Evolutionary conservation across 1,284 basidiomycete species (phyloP).

Genomic region (Coniferiporia sulphurascens): DNA sequence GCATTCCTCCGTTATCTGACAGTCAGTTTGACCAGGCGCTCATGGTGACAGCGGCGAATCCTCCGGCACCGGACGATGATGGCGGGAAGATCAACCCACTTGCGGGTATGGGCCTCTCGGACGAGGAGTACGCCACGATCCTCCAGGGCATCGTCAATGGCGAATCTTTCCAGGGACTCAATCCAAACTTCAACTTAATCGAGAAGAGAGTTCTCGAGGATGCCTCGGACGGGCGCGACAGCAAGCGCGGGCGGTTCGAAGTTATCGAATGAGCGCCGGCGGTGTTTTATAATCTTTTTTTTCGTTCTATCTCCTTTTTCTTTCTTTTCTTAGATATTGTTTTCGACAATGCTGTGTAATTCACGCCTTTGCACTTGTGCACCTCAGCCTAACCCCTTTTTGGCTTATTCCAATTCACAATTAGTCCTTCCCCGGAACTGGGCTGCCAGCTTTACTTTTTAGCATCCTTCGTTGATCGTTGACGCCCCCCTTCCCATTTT

Average conservation of each 20-base stretch:
- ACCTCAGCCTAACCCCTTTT: neutral
- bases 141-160: constrained; percentile 59
- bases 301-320: neutral
- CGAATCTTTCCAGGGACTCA: constrained; percentile 44
- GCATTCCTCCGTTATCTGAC: constrained; percentile 67
- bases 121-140: constrained; percentile 70
- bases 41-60: constrained; percentile 27
- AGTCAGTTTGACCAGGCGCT: constrained; percentile 53
- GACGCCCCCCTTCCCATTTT: neutral
- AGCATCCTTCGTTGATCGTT: neutral
- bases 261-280: constrained; percentile 46
- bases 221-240: constrained; percentile 43
- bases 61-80: constrained; percentile 25
- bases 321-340: neutral
- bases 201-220: constrained; percentile 44
- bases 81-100: constrained; percentile 57
- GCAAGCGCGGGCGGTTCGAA: constrained; percentile 68
- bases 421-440: neutral
- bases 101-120: constrained; percentile 69
- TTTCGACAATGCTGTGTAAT: neutral
- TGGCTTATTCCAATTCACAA: neutral
- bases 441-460: neutral
- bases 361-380: neutral
- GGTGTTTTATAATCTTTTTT: neutral
- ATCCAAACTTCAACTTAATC: constrained; percentile 23